Percentiles rank a stretch among this genome's conserved stretches.
Evolutionary conservation across 331 rosid species (phyloP).

Genomic region (Quercus phellos): DNA sequence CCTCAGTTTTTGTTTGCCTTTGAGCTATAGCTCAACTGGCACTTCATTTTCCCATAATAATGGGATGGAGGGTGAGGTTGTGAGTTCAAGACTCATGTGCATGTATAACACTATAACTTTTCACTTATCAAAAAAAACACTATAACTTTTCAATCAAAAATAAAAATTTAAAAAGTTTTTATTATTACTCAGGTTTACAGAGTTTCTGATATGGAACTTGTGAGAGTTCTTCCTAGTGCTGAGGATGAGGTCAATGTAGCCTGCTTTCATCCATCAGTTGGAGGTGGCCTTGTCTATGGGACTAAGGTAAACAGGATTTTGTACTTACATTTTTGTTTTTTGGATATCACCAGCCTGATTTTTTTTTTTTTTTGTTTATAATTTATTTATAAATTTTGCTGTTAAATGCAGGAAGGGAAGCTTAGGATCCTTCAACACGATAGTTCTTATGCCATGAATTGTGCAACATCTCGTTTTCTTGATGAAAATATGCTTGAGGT

Average conservation of each 20-base stretch:
- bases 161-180: background rate
- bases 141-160: too few relatives aligned
- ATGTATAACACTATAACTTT: too few relatives aligned
- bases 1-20: too few relatives aligned
- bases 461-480: slow-evolving; percentile 22
- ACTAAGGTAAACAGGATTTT: slow-evolving; percentile 36
- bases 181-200: slow-evolving; percentile 41
- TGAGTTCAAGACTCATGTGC: too few relatives aligned
- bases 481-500: slow-evolving; percentile 58
- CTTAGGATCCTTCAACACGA: slow-evolving; percentile 53
- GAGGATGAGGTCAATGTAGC: slow-evolving; percentile 65
- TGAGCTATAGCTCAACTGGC: too few relatives aligned
- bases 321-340: background rate
- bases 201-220: slow-evolving; percentile 62
- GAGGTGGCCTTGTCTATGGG: slow-evolving; percentile 62
- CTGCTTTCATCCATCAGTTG: slow-evolving; percentile 58
- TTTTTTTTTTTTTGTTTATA: background rate
- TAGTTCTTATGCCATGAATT: slow-evolving; percentile 28
- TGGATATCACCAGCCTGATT: background rate
- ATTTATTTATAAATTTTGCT: background rate
- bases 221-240: slow-evolving; percentile 51
- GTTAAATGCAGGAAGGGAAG: slow-evolving; percentile 48
- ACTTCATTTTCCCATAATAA: too few relatives aligned
- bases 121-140: too few relatives aligned
- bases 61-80: too few relatives aligned